These are phyloP conservation scores for Tricholoma matsutake DNA, from an alignment of 768 basidiomycete genomes.

Conservation along the genomic window DNA sequence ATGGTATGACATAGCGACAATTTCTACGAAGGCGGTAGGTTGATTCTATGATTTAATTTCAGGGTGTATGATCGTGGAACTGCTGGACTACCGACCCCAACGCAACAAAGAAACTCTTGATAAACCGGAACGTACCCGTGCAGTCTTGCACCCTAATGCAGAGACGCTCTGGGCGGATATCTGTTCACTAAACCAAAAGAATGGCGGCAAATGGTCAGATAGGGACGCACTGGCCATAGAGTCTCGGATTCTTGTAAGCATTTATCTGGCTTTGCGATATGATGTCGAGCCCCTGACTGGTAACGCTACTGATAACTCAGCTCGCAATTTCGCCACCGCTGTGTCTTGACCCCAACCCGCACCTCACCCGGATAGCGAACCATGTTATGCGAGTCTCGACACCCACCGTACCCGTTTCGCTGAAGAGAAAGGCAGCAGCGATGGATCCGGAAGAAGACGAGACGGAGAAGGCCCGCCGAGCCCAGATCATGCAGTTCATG, in stretches of 20 bases:
- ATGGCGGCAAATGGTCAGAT: constrained; percentile 64
- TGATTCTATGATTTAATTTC: constrained; percentile 1
- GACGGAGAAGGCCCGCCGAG: constrained; percentile 64
- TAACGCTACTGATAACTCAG: constrained; percentile 32
- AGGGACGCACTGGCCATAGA: constrained; percentile 71
- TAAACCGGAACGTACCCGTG: constrained; percentile 61
- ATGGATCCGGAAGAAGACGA: constrained; percentile 77
- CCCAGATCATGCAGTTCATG: constrained; percentile 80
- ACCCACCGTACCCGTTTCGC: constrained; percentile 65
- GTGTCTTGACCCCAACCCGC: constrained; percentile 78
- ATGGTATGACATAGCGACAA: constrained; percentile 49
- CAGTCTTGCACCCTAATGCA: constrained; percentile 72
- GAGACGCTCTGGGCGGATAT: constrained; percentile 82
- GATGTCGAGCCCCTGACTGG: background rate
- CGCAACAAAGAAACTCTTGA: constrained; percentile 53
- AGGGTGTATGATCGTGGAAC: constrained; percentile 87
- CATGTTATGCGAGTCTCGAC: constrained; percentile 69
- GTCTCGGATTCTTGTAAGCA: constrained; percentile 65
- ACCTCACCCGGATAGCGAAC: constrained; percentile 73
- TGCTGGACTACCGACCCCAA: constrained; percentile 71
- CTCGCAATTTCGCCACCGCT: constrained; percentile 72
- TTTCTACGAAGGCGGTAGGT: background rate
- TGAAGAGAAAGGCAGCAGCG: constrained; percentile 73
- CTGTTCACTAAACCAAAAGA: constrained; percentile 61
- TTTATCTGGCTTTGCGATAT: background rate